These are phyloP conservation scores for Syzygium aqueum DNA, from an alignment of 345 rosid species.

Conservation along the genomic window DNA sequence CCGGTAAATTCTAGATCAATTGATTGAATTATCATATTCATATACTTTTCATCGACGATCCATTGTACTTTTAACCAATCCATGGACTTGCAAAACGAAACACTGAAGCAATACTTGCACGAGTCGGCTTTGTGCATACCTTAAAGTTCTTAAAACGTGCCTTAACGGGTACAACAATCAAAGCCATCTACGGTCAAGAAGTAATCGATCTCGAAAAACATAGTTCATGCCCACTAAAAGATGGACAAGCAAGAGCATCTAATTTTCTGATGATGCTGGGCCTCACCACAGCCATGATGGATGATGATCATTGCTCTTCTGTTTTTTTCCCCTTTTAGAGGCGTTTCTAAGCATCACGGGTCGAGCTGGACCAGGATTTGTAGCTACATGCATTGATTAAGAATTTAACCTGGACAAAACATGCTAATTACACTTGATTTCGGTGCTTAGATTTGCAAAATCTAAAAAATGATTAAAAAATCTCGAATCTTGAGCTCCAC, in stretches of 20 bases:
- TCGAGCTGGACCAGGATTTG: background rate
- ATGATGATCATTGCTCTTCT: background rate
- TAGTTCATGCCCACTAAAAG: background rate
- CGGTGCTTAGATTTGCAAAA: background rate
- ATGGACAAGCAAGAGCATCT: background rate
- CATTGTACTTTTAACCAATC: background rate
- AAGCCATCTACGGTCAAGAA: background rate
- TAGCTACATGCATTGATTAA: background rate
- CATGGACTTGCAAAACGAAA: no score
- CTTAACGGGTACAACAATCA: background rate
- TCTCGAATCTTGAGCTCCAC: background rate
- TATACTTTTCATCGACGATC: background rate
- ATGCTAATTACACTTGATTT: background rate
- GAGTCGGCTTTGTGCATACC: rapidly evolving
- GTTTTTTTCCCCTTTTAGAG: background rate
- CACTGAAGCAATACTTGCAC: no score
- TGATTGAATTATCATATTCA: background rate
- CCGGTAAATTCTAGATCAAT: background rate
- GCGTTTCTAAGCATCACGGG: background rate
- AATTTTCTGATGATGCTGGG: background rate
- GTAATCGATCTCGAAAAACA: background rate
- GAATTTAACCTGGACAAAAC: background rate
- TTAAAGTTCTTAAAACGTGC: background rate
- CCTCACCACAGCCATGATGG: background rate
- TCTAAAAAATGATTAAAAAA: background rate